Evolutionary conservation across 768 basidiomycete genomes (phyloP).

Genomic region (Boletus rubescentipes): DNA sequence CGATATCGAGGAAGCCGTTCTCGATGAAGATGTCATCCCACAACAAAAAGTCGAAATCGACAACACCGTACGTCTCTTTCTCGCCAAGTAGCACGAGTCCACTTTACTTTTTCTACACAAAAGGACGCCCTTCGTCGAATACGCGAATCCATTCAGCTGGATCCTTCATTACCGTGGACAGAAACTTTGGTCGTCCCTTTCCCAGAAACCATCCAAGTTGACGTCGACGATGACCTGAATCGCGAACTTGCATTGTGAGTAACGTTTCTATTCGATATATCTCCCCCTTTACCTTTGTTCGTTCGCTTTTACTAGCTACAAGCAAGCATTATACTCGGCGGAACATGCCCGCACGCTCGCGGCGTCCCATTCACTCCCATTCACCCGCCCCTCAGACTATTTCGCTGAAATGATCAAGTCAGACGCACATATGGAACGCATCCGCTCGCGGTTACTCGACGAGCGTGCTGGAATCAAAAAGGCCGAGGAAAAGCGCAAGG

Average conservation of each 20-base stretch:
- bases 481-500: slow-evolving; percentile 86
- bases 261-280: not conserved
- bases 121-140: slow-evolving; percentile 82
- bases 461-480: slow-evolving; percentile 88
- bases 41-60: slow-evolving; percentile 69
- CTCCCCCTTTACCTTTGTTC: not conserved
- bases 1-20: slow-evolving; percentile 55
- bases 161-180: slow-evolving; percentile 77
- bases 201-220: slow-evolving; percentile 70
- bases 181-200: slow-evolving; percentile 75
- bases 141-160: slow-evolving; percentile 72
- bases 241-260: slow-evolving; percentile 94
- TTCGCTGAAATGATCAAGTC: slow-evolving; percentile 99
- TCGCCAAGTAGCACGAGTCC: not conserved
- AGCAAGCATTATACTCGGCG: slow-evolving; percentile 88
- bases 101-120: not conserved
- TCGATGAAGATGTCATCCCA: slow-evolving; percentile 83
- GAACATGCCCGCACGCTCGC: slow-evolving; percentile 74
- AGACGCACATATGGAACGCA: slow-evolving; percentile 96
- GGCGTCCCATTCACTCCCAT: slow-evolving; percentile 75
- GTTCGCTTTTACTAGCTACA: slow-evolving; percentile 66
- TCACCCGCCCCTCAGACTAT: slow-evolving; percentile 90
- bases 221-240: slow-evolving; percentile 85
- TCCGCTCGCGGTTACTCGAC: slow-evolving; percentile 86
- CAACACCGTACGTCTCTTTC: slow-evolving; percentile 57